Evolutionary conservation across 169 alveolate genomes (phyloP), one percentile per base, ranked within the genome.

Genomic region (Plasmodium adleri): DNA sequence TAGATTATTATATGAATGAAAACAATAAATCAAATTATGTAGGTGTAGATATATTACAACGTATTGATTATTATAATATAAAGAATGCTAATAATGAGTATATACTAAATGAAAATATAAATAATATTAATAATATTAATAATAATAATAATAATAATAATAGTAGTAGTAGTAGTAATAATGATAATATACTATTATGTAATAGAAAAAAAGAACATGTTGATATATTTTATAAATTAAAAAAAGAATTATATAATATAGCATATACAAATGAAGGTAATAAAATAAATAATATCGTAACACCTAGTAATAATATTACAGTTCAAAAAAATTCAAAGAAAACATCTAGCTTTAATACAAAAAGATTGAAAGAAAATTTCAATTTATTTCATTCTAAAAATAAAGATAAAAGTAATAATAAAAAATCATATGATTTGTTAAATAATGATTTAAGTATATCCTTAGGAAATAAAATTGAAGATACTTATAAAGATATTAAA

Each of bases 401-500:
- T 20, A 66, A 66, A 24, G 24, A 22, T 24, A 50, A 47, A 45
- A 70, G 28, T 1, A 67, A 66, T 28, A 70, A 71, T 9, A 66
- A 78, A 22, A 78, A 64, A 49, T 0, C 72, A 39, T 66, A 78
- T 58, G 90, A 78, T 45, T 8, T 78, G 20, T 71, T 66, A 70
- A 78, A 66, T 45, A 78, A 78, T 3, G 90, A 78, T 7, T 52
- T 78, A 10, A 28, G 90, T n/a, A 45, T 13, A 3, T 24, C 56
- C n/a, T 52, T 78, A 43, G 71, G 90, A 22, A 78, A 78, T 39
- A 78, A 78, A 66, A 66, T 78, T 8, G 90, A 78, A 78, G 90
- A 78, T 58, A 78, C 90, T 0, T 78, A 78, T 71, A 78, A 78
- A 45, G 90, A 78, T 24, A 78, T 78, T 50, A 78, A 78, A 67